A percentile compares a stretch with the other conserved stretches of the same genome.
phyloP scores from a whole-genome alignment of 495 filamentous ascomycete species.

The Penicillium pulvis region DNA sequence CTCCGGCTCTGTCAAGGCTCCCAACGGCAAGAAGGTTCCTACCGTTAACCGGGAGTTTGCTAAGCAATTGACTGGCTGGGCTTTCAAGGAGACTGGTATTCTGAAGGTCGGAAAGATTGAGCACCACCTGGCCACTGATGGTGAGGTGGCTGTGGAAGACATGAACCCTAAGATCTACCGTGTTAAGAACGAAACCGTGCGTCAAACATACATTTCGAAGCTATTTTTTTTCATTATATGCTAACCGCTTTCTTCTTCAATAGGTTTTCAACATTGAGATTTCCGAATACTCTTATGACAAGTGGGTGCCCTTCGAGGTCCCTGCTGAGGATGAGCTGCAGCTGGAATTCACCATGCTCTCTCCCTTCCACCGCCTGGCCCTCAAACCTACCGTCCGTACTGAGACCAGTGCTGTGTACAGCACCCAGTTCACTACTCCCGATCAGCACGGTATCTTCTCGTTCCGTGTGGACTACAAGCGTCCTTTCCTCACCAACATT shows the following conservation, averaged over 20 bases:
- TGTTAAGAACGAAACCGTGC: conserved; percentile 94
- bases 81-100: conserved; percentile 91
- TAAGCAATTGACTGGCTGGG: conserved; percentile 80
- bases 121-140: conserved; percentile 66
- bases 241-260: conserved; percentile 23
- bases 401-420: conserved; percentile 71
- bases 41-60: conserved; percentile 86
- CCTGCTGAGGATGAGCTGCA: conserved; percentile 73
- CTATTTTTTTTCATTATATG: conserved; percentile 6
- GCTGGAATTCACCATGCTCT: conserved; percentile 98
- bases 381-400: conserved; percentile 62
- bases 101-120: conserved; percentile 80
- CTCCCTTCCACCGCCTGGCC: conserved; percentile 91
- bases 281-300: conserved; percentile 75
- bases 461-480: conserved; percentile 93
- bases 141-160: conserved; percentile 41
- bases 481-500: conserved; percentile 83
- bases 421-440: conserved; percentile 74
- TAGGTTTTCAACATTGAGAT: conserved; percentile 87
- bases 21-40: conserved; percentile 54
- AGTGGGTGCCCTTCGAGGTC: conserved; percentile 71
- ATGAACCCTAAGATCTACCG: conserved; percentile 89
- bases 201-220: conserved; percentile 34
- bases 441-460: conserved; percentile 99
- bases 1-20: conserved; percentile 71